Conservation (phyloP, 441 rosid species). For the Gossypium gossypioides region DNA sequence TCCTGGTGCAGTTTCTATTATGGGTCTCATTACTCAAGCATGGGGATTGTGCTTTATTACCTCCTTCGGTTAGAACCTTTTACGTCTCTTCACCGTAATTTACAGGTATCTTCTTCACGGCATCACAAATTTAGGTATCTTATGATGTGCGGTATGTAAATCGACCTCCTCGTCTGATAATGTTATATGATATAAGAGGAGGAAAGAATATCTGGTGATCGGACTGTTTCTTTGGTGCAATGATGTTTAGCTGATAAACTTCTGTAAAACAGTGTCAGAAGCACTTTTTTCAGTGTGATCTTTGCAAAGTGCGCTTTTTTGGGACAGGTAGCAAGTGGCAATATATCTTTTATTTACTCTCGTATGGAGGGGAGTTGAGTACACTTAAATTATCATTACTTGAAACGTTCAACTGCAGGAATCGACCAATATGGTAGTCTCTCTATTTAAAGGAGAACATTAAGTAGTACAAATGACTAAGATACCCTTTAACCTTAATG, state of each 20-base stretch:
- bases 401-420: not conserved
- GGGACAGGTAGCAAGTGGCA: not conserved
- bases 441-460: not conserved
- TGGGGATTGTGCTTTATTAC: constrained; percentile 98
- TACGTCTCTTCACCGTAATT: constrained; percentile 90
- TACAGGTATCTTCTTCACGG: constrained; percentile 58
- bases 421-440: not conserved
- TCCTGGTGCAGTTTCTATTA: constrained; percentile 76
- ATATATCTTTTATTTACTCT: not conserved
- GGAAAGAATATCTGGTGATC: not conserved
- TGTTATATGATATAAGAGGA: not conserved
- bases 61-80: constrained; percentile 96
- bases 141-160: not conserved
- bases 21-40: constrained; percentile 99
- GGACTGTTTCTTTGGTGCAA: not conserved
- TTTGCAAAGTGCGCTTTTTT: not conserved
- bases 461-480: not conserved
- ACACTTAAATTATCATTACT: not conserved
- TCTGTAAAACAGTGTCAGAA: not conserved
- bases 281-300: not conserved
- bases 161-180: not conserved
- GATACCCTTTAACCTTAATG: not conserved
- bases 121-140: constrained; percentile 1
- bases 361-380: not conserved
- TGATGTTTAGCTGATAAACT: not conserved